Conservation (phyloP, 2,329 filamentous ascomycete species). For the Cordyceps fumosorosea region DNA sequence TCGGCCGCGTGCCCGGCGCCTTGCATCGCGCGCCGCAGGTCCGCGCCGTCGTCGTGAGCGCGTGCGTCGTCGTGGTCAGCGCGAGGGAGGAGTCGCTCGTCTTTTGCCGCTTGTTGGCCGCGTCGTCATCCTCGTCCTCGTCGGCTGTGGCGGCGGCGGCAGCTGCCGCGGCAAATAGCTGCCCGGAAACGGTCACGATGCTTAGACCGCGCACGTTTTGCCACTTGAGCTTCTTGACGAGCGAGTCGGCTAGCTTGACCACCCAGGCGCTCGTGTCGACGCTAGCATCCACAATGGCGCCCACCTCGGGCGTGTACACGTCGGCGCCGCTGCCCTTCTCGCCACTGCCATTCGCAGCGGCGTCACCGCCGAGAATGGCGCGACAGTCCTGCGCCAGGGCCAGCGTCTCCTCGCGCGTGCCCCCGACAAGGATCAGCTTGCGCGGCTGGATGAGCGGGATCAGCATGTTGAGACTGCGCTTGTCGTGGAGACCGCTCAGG, state of each 20-base stretch:
- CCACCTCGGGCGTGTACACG: slow-evolving; percentile 77
- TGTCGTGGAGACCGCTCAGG: slow-evolving; percentile 87
- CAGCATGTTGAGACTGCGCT: slow-evolving; percentile 87
- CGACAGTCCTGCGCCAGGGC: slow-evolving; percentile 75
- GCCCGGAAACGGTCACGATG: slow-evolving; percentile 87
- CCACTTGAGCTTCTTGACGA: slow-evolving; percentile 87
- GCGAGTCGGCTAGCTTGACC: slow-evolving; percentile 76
- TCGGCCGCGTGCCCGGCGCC: slow-evolving; percentile 78
- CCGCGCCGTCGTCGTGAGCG: slow-evolving; percentile 34
- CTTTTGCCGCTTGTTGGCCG: slow-evolving; percentile 43
- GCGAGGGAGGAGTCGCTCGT: slow-evolving; percentile 29
- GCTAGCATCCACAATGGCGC: slow-evolving; percentile 73
- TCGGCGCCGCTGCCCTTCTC: slow-evolving; percentile 41
- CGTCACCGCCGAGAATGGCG: slow-evolving; percentile 48
- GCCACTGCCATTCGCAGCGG: neutral
- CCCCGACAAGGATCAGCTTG: slow-evolving; percentile 88
- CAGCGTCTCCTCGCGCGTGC: slow-evolving; percentile 70
- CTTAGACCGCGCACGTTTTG: slow-evolving; percentile 86
- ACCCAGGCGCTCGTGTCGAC: slow-evolving; percentile 98
- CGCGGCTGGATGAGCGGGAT: slow-evolving; percentile 90
- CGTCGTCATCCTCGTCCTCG: slow-evolving; percentile 44
- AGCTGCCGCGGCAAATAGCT: slow-evolving; percentile 37
- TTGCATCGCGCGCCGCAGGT: slow-evolving; percentile 79
- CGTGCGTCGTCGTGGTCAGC: slow-evolving; percentile 12
- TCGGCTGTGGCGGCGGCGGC: slow-evolving; percentile 31